A percentile compares a stretch with the other conserved stretches of the same genome.
phyloP scores from a whole-genome alignment of 352 stramenopile genomes.

The Globisporangium canariense region DNA sequence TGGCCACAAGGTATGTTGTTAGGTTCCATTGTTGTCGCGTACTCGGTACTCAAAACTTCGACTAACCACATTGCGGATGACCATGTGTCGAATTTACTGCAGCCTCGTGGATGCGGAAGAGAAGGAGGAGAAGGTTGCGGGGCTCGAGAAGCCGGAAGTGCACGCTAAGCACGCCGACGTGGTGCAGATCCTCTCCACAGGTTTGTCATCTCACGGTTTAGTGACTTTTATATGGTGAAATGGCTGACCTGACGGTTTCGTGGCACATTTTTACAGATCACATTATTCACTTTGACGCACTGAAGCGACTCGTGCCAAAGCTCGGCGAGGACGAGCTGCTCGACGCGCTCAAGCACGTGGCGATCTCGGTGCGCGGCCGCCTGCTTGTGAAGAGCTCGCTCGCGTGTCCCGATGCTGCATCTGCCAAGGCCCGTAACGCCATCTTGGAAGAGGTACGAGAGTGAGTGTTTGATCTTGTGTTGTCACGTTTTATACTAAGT shows the following conservation, averaged over 20 bases:
- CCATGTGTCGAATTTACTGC: slow-evolving; percentile 11
- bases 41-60: not conserved
- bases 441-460: slow-evolving; percentile 49
- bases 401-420: slow-evolving; percentile 31
- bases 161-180: slow-evolving; percentile 28
- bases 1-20: slow-evolving; percentile 22
- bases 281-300: slow-evolving; percentile 44
- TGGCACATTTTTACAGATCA: slow-evolving; percentile 21
- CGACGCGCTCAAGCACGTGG: slow-evolving; percentile 38
- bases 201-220: slow-evolving; percentile 2
- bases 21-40: slow-evolving; percentile 8
- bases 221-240: not conserved
- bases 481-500: not conserved
- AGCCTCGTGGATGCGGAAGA: slow-evolving; percentile 31
- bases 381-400: slow-evolving; percentile 38
- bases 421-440: slow-evolving; percentile 31
- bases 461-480: not conserved
- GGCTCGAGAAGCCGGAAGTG: slow-evolving; percentile 21
- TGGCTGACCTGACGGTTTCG: not conserved
- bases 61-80: not conserved
- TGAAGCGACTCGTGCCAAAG: slow-evolving; percentile 35
- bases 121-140: slow-evolving; percentile 35
- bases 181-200: slow-evolving; percentile 26
- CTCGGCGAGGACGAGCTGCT: slow-evolving; percentile 35
- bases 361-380: slow-evolving; percentile 38